Conservation (phyloP, 1,139 yeast species). For the Yamadazyma aaseri region DNA sequence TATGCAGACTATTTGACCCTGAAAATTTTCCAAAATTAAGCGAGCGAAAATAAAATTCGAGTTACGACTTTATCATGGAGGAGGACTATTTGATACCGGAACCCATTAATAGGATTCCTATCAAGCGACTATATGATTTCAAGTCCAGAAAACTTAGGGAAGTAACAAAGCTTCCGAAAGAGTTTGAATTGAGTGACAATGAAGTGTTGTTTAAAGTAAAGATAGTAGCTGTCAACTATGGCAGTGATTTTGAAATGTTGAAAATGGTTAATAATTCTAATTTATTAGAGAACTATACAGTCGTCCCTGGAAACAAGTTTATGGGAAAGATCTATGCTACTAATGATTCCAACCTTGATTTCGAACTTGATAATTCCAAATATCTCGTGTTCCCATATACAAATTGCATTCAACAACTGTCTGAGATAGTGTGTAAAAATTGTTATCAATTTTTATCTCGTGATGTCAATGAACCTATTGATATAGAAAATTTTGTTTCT, state of each 20-base stretch:
- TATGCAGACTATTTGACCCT: neutral
- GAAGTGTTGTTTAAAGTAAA: slow-evolving; percentile 32
- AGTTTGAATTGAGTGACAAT: slow-evolving; percentile 20
- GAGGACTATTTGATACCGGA: slow-evolving; percentile 11
- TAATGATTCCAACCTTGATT: slow-evolving; percentile 12
- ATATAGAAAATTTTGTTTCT: slow-evolving; percentile 3
- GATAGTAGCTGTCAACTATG: slow-evolving; percentile 27
- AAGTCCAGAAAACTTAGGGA: slow-evolving; percentile 22
- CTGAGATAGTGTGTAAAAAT: slow-evolving; percentile 21
- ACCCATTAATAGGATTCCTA: slow-evolving; percentile 20
- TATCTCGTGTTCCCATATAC: slow-evolving; percentile 38
- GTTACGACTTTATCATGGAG: neutral
- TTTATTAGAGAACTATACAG: slow-evolving; percentile 4
- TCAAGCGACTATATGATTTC: slow-evolving; percentile 30
- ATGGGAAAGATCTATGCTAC: slow-evolving; percentile 26
- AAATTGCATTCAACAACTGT: slow-evolving; percentile 29
- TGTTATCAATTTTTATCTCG: slow-evolving; percentile 16
- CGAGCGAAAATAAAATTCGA: neutral
- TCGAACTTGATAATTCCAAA: slow-evolving; percentile 18
- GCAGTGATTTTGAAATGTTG: slow-evolving; percentile 12
- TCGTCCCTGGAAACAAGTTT: slow-evolving; percentile 35
- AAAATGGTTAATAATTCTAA: slow-evolving; percentile 3
- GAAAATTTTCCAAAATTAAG: neutral
- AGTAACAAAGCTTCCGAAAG: slow-evolving; percentile 29
- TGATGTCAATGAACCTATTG: slow-evolving; percentile 2